Conservation (phyloP, 1,284 basidiomycete genomes). For the Cystobasidium slooffiae region DNA sequence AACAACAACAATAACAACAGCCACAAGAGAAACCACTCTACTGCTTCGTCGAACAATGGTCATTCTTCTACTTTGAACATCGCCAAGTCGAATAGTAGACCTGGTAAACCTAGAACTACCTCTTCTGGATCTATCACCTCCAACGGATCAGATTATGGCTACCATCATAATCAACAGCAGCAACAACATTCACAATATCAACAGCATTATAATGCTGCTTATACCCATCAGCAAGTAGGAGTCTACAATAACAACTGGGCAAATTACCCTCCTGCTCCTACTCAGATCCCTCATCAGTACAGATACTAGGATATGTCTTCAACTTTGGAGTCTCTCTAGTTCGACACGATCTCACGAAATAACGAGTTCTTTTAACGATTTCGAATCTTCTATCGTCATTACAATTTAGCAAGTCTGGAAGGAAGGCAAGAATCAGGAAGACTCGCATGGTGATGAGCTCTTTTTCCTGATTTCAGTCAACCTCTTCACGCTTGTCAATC, state of each 20-base stretch:
- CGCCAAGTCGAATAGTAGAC: neutral
- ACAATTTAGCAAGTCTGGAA: neutral
- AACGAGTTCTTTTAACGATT: neutral
- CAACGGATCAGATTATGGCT: constrained; percentile 1
- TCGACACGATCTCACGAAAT: neutral
- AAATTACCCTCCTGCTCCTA: constrained; percentile 16
- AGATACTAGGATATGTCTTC: neutral
- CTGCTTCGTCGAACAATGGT: constrained; percentile 15
- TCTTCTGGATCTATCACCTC: constrained; percentile 31
- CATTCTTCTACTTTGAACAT: neutral
- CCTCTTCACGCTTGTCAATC: too few relatives aligned
- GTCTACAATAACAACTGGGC: constrained; percentile 4
- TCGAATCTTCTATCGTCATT: neutral
- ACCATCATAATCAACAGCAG: constrained; percentile 1
- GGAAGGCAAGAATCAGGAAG: too few relatives aligned
- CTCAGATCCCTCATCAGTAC: constrained; percentile 21
- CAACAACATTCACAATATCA: neutral
- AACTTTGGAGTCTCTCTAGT: neutral
- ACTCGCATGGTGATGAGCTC: too few relatives aligned
- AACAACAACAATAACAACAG: neutral
- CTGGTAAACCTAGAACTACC: constrained; percentile 15
- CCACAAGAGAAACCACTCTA: constrained; percentile 18
- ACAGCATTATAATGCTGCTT: constrained; percentile 13
- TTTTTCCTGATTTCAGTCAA: too few relatives aligned
- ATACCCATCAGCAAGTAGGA: constrained; percentile 17